Base-by-base conservation (phyloP, 106 monocot genomes). In the Vanilla planifolia region DNA sequence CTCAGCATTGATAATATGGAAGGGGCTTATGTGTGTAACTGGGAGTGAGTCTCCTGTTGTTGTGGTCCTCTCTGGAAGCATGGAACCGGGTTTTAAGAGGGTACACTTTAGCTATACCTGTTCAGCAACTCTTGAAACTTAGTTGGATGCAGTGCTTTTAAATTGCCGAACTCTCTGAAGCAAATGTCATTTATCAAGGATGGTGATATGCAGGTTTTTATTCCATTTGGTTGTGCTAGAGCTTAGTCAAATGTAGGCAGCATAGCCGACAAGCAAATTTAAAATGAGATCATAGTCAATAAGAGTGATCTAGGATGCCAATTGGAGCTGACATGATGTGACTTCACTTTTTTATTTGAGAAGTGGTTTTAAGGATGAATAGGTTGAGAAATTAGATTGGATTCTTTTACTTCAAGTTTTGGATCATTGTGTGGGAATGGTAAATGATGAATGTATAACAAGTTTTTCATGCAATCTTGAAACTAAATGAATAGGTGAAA, bases 71-170 rank as follows among this genome's bases (percentile, higher is more conserved):
- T 83, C 83, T 63, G 78, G 63, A 56, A 83, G 83, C 44, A 78
- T 78, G 74, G 78, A 78, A 51, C 83, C 78, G 58, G 83, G 78
- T 4, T 78, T 83, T 25, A 69, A 79, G 67, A 83, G 78, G 74
- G 83, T 78, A 43, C 55, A 71, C 41, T 59, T 19, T 55, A 32
- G 26, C 27, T 52, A 6, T 5, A 37, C 10, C 10, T 16, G 7
- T 21, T 50, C 26, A 21, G 50, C 9, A 10, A 9, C 40, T 40
- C 14, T 40, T 5, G 7, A 9, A 47, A 8, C 4, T 19, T 9
- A 1, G 47, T 48, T 17, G 37, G 24, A 16, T 25, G 42, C 28
- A 55, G n/a, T 55, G 28, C 7, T 29, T 55, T 13, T 55, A 3
- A 14, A 15, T 30, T 55, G 2, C 15, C 8, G 17, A 34, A 14